A percentile compares a stretch with the other conserved stretches of the same genome.
Evolutionary conservation across 1,284 basidiomycete genomes (phyloP).

Genomic region (Trametes pubescens): DNA sequence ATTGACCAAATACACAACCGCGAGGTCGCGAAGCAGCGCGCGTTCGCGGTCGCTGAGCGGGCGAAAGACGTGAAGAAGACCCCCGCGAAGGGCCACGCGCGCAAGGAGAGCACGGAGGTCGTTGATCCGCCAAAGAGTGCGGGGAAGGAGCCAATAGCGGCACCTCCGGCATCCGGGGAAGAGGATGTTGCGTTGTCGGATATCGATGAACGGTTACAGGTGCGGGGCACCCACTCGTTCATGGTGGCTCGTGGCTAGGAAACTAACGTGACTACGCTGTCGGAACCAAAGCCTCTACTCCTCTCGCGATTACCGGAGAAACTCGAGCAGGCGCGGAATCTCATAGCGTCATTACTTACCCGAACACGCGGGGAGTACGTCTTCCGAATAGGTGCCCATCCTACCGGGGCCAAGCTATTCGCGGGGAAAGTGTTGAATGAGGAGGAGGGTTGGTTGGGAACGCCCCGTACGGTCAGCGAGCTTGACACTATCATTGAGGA

Average conservation of each 20-base stretch:
- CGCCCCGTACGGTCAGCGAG: constrained; percentile 56
- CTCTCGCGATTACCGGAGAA: constrained; percentile 52
- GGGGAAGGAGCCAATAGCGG: constrained; percentile 28
- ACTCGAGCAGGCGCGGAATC: constrained; percentile 64
- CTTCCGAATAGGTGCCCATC: constrained; percentile 71
- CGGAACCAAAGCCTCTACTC: constrained; percentile 53
- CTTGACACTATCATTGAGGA: constrained; percentile 54
- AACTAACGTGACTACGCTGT: not conserved
- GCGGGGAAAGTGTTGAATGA: constrained; percentile 56
- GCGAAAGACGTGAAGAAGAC: constrained; percentile 49
- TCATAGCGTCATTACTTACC: constrained; percentile 71
- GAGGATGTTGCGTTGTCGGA: constrained; percentile 49
- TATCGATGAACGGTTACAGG: constrained; percentile 67
- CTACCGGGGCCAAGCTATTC: constrained; percentile 62
- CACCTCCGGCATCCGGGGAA: constrained; percentile 20
- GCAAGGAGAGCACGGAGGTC: constrained; percentile 30
- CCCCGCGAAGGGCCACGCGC: constrained; percentile 34
- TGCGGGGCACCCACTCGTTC: constrained; percentile 40
- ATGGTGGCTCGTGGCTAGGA: not conserved
- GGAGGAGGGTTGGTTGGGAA: constrained; percentile 62
- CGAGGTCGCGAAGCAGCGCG: constrained; percentile 68
- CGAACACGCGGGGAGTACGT: constrained; percentile 74
- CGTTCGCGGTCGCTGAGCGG: constrained; percentile 43
- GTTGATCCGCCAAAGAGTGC: constrained; percentile 17
- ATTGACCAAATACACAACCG: constrained; percentile 76